A percentile compares a stretch with the other conserved stretches of the same genome.
Conservation (phyloP, 768 basidiomycete genomes). For the Macrolepiota fuliginosa region DNA sequence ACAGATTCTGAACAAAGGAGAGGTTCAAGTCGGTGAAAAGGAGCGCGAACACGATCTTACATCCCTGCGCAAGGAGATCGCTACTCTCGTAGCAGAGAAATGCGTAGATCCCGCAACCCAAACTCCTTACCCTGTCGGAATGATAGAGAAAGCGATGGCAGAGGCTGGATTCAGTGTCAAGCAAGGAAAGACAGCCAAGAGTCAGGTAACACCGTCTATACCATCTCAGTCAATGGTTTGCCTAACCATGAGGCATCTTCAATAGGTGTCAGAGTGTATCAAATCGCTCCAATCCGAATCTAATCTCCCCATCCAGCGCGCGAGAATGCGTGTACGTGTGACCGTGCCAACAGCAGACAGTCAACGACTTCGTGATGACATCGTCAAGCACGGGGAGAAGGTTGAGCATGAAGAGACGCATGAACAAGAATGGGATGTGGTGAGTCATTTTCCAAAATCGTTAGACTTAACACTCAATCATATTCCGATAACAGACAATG, state of each 20-base stretch:
- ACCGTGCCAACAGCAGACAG: constrained; percentile 67
- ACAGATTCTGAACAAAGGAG: constrained; percentile 93
- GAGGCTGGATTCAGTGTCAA: constrained; percentile 94
- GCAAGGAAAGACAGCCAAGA: constrained; percentile 87
- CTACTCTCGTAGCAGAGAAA: constrained; percentile 92
- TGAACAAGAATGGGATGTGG: constrained; percentile 81
- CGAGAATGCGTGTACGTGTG: constrained; percentile 89
- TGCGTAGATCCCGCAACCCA: constrained; percentile 92
- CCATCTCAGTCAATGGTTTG: not conserved
- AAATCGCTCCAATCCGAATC: constrained; percentile 78
- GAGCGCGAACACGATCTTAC: constrained; percentile 90
- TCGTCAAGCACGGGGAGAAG: constrained; percentile 73
- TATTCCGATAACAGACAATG: constrained; percentile 56
- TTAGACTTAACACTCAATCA: not conserved
- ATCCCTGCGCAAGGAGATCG: constrained; percentile 84
- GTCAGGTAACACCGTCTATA: constrained; percentile 60
- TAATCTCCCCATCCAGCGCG: constrained; percentile 89
- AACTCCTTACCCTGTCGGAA: constrained; percentile 86
- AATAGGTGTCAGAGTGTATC: constrained; percentile 87
- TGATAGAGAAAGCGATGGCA: constrained; percentile 97
- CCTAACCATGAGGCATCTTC: not conserved
- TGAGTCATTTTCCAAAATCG: constrained; percentile 37
- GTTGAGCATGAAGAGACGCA: constrained; percentile 81
- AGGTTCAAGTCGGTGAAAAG: constrained; percentile 95
- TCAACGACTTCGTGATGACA: constrained; percentile 64